phyloP scores from a whole-genome alignment of 2,329 filamentous ascomycete genomes.

The Bertia moriformis region DNA sequence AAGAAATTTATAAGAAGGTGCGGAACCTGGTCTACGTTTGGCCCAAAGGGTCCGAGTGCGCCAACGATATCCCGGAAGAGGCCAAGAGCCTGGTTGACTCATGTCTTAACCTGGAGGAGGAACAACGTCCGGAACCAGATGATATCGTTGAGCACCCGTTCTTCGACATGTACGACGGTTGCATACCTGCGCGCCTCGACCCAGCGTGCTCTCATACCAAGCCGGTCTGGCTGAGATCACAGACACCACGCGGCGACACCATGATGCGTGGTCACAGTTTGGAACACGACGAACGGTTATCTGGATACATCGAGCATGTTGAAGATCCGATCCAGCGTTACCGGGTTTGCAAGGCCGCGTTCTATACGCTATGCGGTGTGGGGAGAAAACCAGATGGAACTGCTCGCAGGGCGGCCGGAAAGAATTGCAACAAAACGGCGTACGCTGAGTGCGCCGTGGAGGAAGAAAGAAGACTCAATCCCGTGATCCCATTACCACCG shows the following conservation, averaged over 20 bases:
- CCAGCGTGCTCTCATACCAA: constrained; percentile 18
- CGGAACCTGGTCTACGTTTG: constrained; percentile 28
- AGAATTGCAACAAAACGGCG: constrained; percentile 25
- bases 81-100: constrained; percentile 32
- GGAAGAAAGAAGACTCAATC: constrained; percentile 25
- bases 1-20: constrained; percentile 37
- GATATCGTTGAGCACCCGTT: constrained; percentile 36
- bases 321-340: constrained; percentile 19
- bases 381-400: constrained; percentile 22
- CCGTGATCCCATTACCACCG: constrained; percentile 24
- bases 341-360: constrained; percentile 19
- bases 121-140: constrained; percentile 33
- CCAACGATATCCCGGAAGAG: constrained; percentile 29
- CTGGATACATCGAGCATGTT: constrained; percentile 16
- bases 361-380: constrained; percentile 27
- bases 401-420: constrained; percentile 23
- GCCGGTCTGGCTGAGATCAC: constrained; percentile 23
- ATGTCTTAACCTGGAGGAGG: constrained; percentile 34
- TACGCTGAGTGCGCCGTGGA: constrained; percentile 27
- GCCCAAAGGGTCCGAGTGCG: constrained; percentile 24
- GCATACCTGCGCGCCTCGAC: constrained; percentile 25
- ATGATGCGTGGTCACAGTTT: constrained; percentile 25
- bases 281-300: constrained; percentile 21
- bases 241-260: constrained; percentile 27
- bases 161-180: constrained; percentile 33